These are phyloP conservation scores for Austroboletus novae-zelandiae DNA, from an alignment of 1,284 basidiomycete species.

Conservation along the genomic window DNA sequence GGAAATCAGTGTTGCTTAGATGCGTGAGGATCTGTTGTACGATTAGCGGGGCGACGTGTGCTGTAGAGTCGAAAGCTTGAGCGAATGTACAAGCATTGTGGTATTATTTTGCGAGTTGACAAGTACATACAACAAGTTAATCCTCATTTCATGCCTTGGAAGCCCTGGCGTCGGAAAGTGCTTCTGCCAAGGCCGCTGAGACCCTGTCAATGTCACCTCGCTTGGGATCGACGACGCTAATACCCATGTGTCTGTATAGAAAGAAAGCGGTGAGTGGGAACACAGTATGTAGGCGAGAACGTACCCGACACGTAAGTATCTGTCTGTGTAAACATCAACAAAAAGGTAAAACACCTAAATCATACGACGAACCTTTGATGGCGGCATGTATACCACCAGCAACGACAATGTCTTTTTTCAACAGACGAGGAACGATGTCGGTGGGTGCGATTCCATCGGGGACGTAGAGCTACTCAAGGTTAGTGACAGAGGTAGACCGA, in stretches of 20 bases:
- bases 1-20: slow-evolving; percentile 11
- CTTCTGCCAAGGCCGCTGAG: slow-evolving; percentile 63
- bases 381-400: slow-evolving; percentile 89
- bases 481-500: not conserved
- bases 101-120: too few relatives aligned
- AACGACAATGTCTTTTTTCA: slow-evolving; percentile 73
- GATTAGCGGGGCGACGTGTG: too few relatives aligned
- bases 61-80: too few relatives aligned
- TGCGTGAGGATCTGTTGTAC: too few relatives aligned
- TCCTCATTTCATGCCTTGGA: slow-evolving; percentile 10
- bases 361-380: slow-evolving; percentile 69
- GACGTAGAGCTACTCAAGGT: slow-evolving; percentile 58
- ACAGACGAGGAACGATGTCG: slow-evolving; percentile 73
- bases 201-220: slow-evolving; percentile 80
- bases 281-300: slow-evolving; percentile 26
- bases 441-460: slow-evolving; percentile 73
- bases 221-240: slow-evolving; percentile 68
- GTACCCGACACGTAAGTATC: slow-evolving; percentile 79
- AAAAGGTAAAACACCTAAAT: slow-evolving; percentile 4
- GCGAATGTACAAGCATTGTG: too few relatives aligned
- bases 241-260: slow-evolving; percentile 79
- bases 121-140: too few relatives aligned
- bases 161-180: slow-evolving; percentile 50
- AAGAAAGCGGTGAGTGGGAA: not conserved
- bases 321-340: slow-evolving; percentile 44